Evolutionary conservation across 2,329 filamentous ascomycete species (phyloP).

Genomic region (Immersiporthe knoxdaviesiana): DNA sequence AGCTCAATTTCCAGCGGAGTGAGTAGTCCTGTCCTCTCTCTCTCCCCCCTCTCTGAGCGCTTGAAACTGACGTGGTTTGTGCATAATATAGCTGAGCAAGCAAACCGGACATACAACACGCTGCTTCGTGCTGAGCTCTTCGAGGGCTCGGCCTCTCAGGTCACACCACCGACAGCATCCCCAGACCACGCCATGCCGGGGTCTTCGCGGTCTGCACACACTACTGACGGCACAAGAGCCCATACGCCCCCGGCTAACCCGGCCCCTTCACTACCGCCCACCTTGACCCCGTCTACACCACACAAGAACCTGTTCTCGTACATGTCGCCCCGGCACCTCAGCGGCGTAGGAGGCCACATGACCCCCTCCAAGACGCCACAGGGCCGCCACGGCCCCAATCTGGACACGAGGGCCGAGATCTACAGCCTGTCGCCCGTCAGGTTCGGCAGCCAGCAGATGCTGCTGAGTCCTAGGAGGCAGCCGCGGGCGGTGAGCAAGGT

Average conservation of each 20-base stretch:
- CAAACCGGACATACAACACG: conserved; percentile 88
- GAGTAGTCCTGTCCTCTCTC: conserved; percentile 40
- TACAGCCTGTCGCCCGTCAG: conserved; percentile 96
- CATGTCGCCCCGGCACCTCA: conserved; percentile 73
- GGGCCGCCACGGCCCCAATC: conserved; percentile 82
- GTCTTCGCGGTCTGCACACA: conserved; percentile 57
- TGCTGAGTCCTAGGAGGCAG: conserved; percentile 86
- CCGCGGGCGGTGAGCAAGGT: conserved; percentile 93
- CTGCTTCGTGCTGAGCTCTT: conserved; percentile 91
- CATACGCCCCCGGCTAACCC: conserved; percentile 79
- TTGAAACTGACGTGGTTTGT: conserved; percentile 31
- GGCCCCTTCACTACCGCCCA: conserved; percentile 67
- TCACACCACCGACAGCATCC: conserved; percentile 65
- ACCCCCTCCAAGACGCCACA: conserved; percentile 90
- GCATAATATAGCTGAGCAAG: conserved; percentile 72
- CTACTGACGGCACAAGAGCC: conserved; percentile 70
- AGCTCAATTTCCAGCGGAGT: conserved; percentile 95
- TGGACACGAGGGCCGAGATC: conserved; percentile 88
- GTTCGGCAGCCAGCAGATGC: conserved; percentile 89
- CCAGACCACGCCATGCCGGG: conserved; percentile 58
- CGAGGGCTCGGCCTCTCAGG: conserved; percentile 84
- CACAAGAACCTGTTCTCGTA: conserved; percentile 98
- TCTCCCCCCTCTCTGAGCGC: not conserved
- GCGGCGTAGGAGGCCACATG: conserved; percentile 74
- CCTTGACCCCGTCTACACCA: conserved; percentile 88